Conservation (phyloP, 129 eudicot species). For the Deinandra increscens region DNA sequence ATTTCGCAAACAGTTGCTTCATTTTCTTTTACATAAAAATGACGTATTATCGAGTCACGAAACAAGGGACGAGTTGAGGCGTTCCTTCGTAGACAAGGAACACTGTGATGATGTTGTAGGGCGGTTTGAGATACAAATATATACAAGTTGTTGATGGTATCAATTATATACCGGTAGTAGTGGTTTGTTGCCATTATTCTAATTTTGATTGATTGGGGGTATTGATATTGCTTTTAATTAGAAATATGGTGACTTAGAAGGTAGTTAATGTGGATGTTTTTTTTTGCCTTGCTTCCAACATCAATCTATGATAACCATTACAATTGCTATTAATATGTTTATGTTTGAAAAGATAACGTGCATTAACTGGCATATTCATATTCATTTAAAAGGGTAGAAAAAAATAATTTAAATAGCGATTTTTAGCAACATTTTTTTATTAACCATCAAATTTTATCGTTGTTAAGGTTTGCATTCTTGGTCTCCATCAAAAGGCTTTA, state of each 20-base stretch:
- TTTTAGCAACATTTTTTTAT: too few species aligned
- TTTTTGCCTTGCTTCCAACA: slow-evolving; percentile 12
- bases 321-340: background rate
- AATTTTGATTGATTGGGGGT: slow-evolving; percentile 13
- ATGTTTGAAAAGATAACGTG: background rate
- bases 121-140: background rate
- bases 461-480: too few species aligned
- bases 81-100: slow-evolving; percentile 18
- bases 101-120: slow-evolving; percentile 11
- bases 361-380: background rate
- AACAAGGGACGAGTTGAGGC: background rate
- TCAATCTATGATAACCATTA: slow-evolving; percentile 2
- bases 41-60: slow-evolving; percentile 1
- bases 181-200: slow-evolving; percentile 23
- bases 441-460: too few species aligned
- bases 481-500: too few species aligned
- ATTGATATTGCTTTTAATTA: slow-evolving; percentile 41
- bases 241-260: slow-evolving; percentile 37
- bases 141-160: slow-evolving; percentile 25
- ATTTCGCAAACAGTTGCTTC: background rate
- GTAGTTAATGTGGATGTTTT: slow-evolving; percentile 17
- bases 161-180: slow-evolving; percentile 14
- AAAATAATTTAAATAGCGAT: too few species aligned
- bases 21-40: background rate
- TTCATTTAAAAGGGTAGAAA: background rate